A percentile compares a stretch with the other conserved stretches of the same genome.
Conservation (phyloP, 2,329 filamentous ascomycete genomes). For the Albophoma yamanashiensis region DNA sequence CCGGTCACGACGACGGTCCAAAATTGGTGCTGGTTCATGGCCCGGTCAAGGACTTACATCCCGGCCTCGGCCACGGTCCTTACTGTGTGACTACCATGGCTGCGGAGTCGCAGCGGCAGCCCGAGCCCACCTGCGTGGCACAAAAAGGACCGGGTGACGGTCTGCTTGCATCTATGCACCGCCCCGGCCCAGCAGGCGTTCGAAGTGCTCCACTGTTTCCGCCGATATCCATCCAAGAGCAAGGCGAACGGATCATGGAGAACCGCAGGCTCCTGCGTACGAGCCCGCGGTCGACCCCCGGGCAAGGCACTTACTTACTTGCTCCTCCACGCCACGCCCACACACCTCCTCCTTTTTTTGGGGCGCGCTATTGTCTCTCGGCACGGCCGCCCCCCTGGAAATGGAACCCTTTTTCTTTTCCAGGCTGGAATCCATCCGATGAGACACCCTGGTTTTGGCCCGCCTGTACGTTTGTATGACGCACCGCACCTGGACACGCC, state of each 20-base stretch:
- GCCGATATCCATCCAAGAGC: background rate
- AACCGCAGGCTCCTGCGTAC: background rate
- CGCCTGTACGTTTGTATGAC: slow-evolving; percentile 16
- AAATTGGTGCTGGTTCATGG: background rate
- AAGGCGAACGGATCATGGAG: background rate
- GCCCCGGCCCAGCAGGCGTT: background rate
- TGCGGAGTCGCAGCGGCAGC: background rate
- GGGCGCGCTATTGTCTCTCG: slow-evolving; percentile 12
- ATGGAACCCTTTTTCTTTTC: slow-evolving; percentile 7
- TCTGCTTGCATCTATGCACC: background rate
- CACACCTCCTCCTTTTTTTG: background rate
- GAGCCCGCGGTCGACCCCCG: background rate
- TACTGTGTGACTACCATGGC: background rate
- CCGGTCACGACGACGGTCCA: background rate
- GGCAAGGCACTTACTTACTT: background rate
- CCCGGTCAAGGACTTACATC: background rate
- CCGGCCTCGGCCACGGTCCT: background rate
- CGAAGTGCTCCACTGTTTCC: background rate
- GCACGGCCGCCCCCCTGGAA: slow-evolving; percentile 8
- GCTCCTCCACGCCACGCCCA: background rate
- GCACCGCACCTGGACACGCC: slow-evolving; percentile 8
- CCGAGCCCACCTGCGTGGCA: background rate
- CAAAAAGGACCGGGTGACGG: background rate
- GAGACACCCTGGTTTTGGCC: slow-evolving; percentile 20
- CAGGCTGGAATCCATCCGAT: slow-evolving; percentile 20